Conservation (phyloP, 2,329 filamentous ascomycete genomes). For the Pyricularia grisea region DNA sequence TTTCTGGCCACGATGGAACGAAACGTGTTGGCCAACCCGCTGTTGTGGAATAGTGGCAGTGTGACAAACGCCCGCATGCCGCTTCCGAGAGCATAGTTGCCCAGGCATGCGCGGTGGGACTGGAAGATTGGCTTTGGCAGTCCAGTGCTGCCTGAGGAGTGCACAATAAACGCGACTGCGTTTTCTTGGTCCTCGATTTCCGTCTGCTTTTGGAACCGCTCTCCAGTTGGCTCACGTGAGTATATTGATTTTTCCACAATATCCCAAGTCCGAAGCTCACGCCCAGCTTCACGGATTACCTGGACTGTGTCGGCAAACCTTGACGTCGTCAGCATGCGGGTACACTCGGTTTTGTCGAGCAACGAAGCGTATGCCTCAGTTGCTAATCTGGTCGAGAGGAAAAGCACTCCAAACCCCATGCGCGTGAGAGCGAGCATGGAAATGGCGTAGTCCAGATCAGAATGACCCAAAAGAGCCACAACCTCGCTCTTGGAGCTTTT, state of each 20-base stretch:
- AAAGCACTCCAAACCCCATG: constrained; percentile 38
- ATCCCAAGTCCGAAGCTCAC: not conserved
- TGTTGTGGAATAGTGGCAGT: constrained; percentile 49
- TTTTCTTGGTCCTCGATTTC: constrained; percentile 12
- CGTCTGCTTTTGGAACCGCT: not conserved
- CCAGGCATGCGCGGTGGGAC: constrained; percentile 39
- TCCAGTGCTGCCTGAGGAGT: constrained; percentile 42
- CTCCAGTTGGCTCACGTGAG: not conserved
- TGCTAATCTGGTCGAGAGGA: constrained; percentile 25
- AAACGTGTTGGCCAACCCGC: constrained; percentile 46
- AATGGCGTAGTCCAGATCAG: constrained; percentile 44
- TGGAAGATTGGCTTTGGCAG: constrained; percentile 55
- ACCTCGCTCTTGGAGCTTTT: constrained; percentile 15
- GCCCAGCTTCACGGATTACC: not conserved
- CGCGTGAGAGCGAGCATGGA: constrained; percentile 43
- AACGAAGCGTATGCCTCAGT: constrained; percentile 14
- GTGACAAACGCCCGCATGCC: constrained; percentile 41
- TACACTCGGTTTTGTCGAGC: constrained; percentile 1
- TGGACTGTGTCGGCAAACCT: not conserved
- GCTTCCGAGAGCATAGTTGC: constrained; percentile 28
- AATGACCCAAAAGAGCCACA: constrained; percentile 40
- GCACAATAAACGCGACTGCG: constrained; percentile 20
- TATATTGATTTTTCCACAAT: not conserved
- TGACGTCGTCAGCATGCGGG: not conserved
- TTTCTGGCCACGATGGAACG: constrained; percentile 41